Evolutionary conservation across 1,284 basidiomycete genomes (phyloP), one percentile per base, ranked within the genome.

Genomic region (Trichosporon coremiiforme): DNA sequence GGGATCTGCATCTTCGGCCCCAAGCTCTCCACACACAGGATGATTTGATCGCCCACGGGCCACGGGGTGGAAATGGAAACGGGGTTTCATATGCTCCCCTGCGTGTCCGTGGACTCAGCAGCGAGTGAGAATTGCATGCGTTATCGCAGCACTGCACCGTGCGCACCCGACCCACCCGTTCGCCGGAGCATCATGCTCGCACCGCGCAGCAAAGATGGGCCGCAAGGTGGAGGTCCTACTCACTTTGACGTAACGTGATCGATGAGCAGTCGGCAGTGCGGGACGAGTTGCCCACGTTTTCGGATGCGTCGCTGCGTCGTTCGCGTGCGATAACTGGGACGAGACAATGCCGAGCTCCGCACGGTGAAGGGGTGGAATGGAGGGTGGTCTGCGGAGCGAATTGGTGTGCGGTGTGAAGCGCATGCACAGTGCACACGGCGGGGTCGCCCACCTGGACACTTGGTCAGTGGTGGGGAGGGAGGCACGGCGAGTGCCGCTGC

Each of bases 401-500:
- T 53, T 22, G 47, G 47, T 53, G 47, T 20, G 20, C 47, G 47
- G 47, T 53, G 47, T 53, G 47, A 53, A 53, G 47, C 4, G 45
- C 1, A 47, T 20, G n/a, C 45, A 17, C n/a, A 17, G 45, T 45
- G 41, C 41, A 45, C 41, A 8, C 5, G 45, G 9, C 45, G 45
- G 45, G 17, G 45, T n/a, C 45, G 45, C 45, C 45, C 45, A 47
- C 45, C 45, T n/a, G n/a, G n/a, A 3, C 33, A 33, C 33, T 8
- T 53, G 47, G 20, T 17, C 8, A 6, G 47, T 22, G 47, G 47
- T 53, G 57, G 57, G 57, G 29, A 31, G 3, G 55, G 41, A 45
- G 41, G 55, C 55, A 60, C 57, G 57, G 57, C 57, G 57, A 31
- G 31, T 8, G 57, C 57, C 57, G 57, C 57, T 35, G 57, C 29